Evolutionary conservation across 1,139 yeast genomes (phyloP).

Genomic region (Suhomyces bribrorum): DNA sequence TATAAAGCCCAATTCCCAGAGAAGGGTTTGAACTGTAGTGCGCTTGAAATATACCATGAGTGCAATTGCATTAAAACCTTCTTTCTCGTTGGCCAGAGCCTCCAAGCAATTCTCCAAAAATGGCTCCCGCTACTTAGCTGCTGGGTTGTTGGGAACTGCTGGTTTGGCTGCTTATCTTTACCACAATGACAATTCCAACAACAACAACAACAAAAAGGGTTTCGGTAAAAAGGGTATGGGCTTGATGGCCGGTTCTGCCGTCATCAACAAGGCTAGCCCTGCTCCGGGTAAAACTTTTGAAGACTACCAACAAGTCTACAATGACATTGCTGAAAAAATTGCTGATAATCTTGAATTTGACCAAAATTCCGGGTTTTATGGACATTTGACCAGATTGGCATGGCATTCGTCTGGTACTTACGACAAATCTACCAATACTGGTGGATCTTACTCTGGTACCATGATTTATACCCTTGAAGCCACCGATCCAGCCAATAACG

Average conservation of each 20-base stretch:
- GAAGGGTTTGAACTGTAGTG: too few species aligned
- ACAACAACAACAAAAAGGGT: slow-evolving; percentile 12
- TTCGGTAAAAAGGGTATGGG: slow-evolving; percentile 6
- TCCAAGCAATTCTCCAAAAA: slow-evolving; percentile 8
- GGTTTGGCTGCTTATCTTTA: slow-evolving; percentile 22
- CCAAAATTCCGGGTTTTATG: slow-evolving; percentile 64
- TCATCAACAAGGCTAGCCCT: slow-evolving; percentile 23
- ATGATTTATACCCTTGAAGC: slow-evolving; percentile 71
- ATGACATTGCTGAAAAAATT: slow-evolving; percentile 73
- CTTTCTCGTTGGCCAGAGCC: slow-evolving; percentile 6
- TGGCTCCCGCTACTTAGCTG: slow-evolving; percentile 12
- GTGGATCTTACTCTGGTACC: slow-evolving; percentile 87
- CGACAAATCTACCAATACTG: slow-evolving; percentile 55
- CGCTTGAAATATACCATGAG: too few species aligned
- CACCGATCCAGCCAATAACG: slow-evolving; percentile 72
- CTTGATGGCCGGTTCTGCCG: slow-evolving; percentile 23
- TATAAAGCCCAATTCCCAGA: not conserved
- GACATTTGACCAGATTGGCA: slow-evolving; percentile 68
- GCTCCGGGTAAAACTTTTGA: slow-evolving; percentile 34
- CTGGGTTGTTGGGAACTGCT: slow-evolving; percentile 28
- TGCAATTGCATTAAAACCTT: slow-evolving; percentile 19
- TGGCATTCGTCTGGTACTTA: slow-evolving; percentile 80
- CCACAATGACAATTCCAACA: slow-evolving; percentile 14
- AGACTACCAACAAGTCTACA: slow-evolving; percentile 77
- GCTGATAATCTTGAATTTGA: slow-evolving; percentile 79